Evolutionary conservation across 2,329 filamentous ascomycete genomes (phyloP), one percentile per base, ranked within the genome.

Genomic region (Apiospora pterosperma): DNA sequence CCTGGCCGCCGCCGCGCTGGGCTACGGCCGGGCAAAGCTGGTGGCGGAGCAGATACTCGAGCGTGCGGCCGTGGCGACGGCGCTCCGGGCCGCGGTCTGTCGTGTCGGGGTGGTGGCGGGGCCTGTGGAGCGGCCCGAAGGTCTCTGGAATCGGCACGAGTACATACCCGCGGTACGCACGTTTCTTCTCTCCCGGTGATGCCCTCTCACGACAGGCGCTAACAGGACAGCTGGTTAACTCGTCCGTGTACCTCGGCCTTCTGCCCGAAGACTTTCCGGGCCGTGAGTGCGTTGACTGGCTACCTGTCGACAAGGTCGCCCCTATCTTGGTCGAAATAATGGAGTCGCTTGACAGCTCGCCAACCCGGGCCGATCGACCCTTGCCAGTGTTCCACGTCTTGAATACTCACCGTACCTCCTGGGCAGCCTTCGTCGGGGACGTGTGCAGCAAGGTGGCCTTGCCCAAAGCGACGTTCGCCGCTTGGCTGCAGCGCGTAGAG

Each of bases 71-170:
- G 68, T 69, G n/a, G 65, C 68, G 0, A 74, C 75, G 0, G 78
- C 76, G n/a, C 74, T 85, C 1, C 76, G 77, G 1, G 73, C 76
- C 0, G 76, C 76, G 3, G 69, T 80, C 11, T 73, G 82, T 39
- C 79, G 83, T 1, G 78, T 84, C 0, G 83, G 81, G 0, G 83
- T 85, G 70, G 78, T 85, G 48, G 80, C 74, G 0, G 82, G 82
- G 0, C 79, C 82, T 0, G 61, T 66, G 7, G 71, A 72, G 25
- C 70, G 69, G n/a, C 71, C 75, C 16, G 66, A 72, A 11, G 85
- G 85, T 0, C 67, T 70, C 31, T 89, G 87, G 87, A 88, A 85
- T 65, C 76, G 73, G 23, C 78, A 84, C 10, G 87, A 89, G 66
- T 88, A 85, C 82, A 71, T 89, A 2, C 87, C 87, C 0, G 79